Evolutionary conservation across 2,329 filamentous ascomycete genomes (phyloP).

Genomic region (Ilyonectria sp.): DNA sequence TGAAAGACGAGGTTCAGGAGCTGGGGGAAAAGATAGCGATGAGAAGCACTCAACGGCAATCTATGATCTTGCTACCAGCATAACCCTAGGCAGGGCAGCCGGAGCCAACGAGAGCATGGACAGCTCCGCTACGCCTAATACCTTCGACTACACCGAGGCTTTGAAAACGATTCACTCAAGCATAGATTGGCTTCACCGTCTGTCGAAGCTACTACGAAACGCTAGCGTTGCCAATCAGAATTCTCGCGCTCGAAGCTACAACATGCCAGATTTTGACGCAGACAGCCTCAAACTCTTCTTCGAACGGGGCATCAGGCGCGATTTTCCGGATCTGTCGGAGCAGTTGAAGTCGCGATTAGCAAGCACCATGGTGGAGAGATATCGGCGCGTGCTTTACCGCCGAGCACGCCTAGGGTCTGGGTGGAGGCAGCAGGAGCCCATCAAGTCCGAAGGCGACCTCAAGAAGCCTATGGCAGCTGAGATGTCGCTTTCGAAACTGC

Average conservation of each 20-base stretch:
- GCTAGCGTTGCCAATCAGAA: not conserved
- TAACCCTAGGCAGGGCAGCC: too few species aligned
- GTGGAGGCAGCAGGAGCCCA: not conserved
- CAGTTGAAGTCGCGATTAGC: not conserved
- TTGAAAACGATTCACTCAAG: not conserved
- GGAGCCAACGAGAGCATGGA: not conserved
- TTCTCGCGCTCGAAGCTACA: not conserved
- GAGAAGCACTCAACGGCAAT: too few species aligned
- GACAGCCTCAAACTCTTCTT: slow-evolving; percentile 1
- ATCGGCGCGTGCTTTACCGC: not conserved
- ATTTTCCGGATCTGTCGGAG: not conserved
- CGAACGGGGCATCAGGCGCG: not conserved
- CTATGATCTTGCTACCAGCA: too few species aligned
- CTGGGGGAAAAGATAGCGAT: not conserved
- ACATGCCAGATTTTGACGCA: not conserved
- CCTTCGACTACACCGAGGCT: not conserved
- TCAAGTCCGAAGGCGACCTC: not conserved
- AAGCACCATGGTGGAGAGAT: slow-evolving; percentile 4
- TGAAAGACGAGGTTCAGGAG: not conserved
- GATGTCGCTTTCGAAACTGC: not conserved
- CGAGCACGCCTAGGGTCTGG: not conserved
- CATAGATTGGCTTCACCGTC: slow-evolving; percentile 4
- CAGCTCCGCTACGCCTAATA: not conserved
- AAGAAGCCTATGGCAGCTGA: not conserved
- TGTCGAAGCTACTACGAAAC: not conserved